phyloP scores from a whole-genome alignment of 306 rosid species.

The Trifolium fragiferum region DNA sequence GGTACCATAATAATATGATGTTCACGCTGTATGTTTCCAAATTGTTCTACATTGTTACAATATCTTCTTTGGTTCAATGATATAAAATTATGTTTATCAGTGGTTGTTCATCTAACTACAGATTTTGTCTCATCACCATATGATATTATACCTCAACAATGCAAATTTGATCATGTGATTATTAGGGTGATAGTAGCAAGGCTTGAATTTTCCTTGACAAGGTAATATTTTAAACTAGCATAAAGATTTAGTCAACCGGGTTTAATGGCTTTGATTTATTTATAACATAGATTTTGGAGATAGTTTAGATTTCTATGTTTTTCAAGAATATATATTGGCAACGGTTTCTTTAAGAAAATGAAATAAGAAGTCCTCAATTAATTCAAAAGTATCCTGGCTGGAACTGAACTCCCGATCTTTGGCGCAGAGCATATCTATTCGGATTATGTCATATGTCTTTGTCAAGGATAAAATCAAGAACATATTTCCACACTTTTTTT shows the following conservation, averaged over 20 bases:
- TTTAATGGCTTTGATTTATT: slow-evolving; percentile 44
- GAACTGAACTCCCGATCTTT: background rate
- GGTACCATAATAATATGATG: slow-evolving; percentile 52
- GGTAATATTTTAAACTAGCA: background rate
- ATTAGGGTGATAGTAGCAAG: slow-evolving; percentile 25
- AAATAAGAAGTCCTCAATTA: too few relatives aligned
- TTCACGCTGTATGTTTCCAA: slow-evolving; percentile 69
- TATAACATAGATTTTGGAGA: slow-evolving; percentile 34
- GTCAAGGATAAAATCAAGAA: too few relatives aligned
- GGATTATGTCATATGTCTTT: background rate
- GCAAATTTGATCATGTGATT: slow-evolving; percentile 49
- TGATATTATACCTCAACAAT: slow-evolving; percentile 29
- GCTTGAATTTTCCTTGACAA: slow-evolving; percentile 19
- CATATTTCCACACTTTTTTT: too few relatives aligned
- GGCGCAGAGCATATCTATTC: background rate
- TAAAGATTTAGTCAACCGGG: slow-evolving; percentile 39
- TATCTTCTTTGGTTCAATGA: slow-evolving; percentile 42
- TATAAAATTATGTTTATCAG: slow-evolving; percentile 37
- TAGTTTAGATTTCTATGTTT: background rate
- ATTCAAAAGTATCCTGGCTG: background rate
- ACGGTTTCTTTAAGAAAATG: background rate
- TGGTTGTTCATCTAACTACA: slow-evolving; percentile 61
- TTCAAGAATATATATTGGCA: background rate
- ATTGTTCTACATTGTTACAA: slow-evolving; percentile 53
- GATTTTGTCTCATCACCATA: slow-evolving; percentile 58